These are phyloP conservation scores for Rhipidocladum racemiflorum DNA, from an alignment of 176 grass and related monocot genomes.

Conservation along the genomic window DNA sequence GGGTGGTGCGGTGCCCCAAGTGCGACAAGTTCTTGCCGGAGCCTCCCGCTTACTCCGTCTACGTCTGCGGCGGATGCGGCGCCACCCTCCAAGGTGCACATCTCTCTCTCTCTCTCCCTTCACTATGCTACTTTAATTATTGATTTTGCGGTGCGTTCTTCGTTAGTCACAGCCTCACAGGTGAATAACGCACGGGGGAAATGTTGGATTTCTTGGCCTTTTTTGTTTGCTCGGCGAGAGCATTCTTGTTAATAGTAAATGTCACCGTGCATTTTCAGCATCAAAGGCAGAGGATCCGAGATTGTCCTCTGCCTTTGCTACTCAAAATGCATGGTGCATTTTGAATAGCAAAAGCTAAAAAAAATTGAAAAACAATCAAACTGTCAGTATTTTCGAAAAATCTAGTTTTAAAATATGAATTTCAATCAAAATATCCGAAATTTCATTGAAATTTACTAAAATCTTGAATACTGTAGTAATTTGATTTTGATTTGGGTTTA, in stretches of 20 bases:
- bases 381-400: too few species aligned
- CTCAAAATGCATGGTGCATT: too few species aligned
- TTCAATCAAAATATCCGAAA: too few species aligned
- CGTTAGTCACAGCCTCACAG: not conserved
- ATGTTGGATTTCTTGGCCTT: not conserved
- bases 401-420: too few species aligned
- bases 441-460: too few species aligned
- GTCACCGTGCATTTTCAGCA: too few species aligned
- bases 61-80: conserved; percentile 87
- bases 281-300: too few species aligned
- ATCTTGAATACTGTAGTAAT: too few species aligned
- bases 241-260: not conserved
- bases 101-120: not conserved
- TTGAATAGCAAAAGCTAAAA: too few species aligned
- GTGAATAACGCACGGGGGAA: not conserved
- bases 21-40: conserved; percentile 98
- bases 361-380: too few species aligned
- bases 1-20: conserved; percentile 86
- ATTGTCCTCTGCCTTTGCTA: too few species aligned
- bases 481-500: conserved; percentile 9
- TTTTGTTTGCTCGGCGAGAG: not conserved
- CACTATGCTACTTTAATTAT: not conserved
- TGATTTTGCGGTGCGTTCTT: not conserved
- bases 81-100: conserved; percentile 68
- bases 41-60: conserved; percentile 74